These are phyloP conservation scores for Acanthamoeba triangularis DNA, from an alignment of 208 protist genomes.

Conservation along the genomic window DNA sequence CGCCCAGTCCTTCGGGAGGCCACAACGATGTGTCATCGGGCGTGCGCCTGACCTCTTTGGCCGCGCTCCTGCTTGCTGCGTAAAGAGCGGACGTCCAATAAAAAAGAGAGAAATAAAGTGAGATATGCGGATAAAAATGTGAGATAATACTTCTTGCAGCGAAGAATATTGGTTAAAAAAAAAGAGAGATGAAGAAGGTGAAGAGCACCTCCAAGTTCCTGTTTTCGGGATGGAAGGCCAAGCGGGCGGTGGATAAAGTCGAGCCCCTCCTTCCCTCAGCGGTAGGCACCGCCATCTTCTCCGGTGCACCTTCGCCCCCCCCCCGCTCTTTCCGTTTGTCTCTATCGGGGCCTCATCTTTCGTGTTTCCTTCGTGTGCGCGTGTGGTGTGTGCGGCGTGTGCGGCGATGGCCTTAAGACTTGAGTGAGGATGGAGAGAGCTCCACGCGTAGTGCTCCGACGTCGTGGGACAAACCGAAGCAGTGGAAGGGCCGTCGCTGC, in stretches of 20 bases:
- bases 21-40: too few species aligned
- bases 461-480: conserved; percentile 18
- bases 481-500: neutral
- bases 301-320: neutral
- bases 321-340: neutral
- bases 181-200: neutral
- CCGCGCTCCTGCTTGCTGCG: too few species aligned
- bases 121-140: too few species aligned
- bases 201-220: neutral
- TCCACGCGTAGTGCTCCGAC: neutral
- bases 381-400: neutral
- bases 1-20: too few species aligned
- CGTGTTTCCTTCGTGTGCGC: neutral
- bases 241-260: neutral
- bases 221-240: neutral
- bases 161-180: too few species aligned
- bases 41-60: too few species aligned
- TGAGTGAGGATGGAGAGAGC: neutral
- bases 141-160: neutral
- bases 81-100: too few species aligned
- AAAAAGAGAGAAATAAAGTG: too few species aligned
- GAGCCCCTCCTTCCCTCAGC: conserved; percentile 4
- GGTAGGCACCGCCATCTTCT: neutral
- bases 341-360: neutral
- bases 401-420: neutral